phyloP scores from a whole-genome alignment of 495 filamentous ascomycete genomes.

The Apodospora peruviana region DNA sequence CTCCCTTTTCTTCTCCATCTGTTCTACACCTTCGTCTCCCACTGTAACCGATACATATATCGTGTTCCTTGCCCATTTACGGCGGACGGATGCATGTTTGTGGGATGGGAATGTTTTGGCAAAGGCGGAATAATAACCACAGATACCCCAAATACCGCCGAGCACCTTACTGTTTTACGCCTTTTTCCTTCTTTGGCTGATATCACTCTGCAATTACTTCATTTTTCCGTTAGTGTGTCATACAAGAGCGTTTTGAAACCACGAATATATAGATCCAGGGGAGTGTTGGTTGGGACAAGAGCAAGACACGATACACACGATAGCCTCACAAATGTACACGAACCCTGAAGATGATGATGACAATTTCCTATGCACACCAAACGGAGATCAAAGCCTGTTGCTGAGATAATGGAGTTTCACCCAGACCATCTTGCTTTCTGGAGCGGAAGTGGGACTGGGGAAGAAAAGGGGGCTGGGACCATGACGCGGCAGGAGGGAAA shows the following conservation, averaged over 20 bases:
- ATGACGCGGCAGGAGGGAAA: no score
- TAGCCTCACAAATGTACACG: slow-evolving; percentile 3
- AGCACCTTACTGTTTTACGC: neutral
- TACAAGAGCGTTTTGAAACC: neutral
- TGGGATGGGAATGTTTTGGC: neutral
- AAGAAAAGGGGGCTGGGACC: no score
- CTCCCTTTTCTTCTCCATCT: neutral
- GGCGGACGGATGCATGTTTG: neutral
- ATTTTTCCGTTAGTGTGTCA: neutral
- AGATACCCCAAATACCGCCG: slow-evolving; percentile 1
- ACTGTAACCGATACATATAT: neutral
- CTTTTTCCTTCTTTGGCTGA: neutral
- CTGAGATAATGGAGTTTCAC: no score
- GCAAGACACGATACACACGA: slow-evolving; percentile 13
- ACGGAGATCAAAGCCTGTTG: no score
- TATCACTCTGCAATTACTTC: neutral
- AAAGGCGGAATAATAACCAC: neutral
- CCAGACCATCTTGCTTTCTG: no score
- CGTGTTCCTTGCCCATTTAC: neutral
- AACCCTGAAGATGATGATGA: slow-evolving; percentile 11
- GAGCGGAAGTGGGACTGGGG: no score
- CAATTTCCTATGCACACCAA: no score
- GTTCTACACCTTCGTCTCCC: neutral
- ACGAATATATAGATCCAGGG: slow-evolving; percentile 3
- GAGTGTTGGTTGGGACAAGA: neutral